phyloP scores from a whole-genome alignment of 257 asterid species.

The Solanum boliviense region DNA sequence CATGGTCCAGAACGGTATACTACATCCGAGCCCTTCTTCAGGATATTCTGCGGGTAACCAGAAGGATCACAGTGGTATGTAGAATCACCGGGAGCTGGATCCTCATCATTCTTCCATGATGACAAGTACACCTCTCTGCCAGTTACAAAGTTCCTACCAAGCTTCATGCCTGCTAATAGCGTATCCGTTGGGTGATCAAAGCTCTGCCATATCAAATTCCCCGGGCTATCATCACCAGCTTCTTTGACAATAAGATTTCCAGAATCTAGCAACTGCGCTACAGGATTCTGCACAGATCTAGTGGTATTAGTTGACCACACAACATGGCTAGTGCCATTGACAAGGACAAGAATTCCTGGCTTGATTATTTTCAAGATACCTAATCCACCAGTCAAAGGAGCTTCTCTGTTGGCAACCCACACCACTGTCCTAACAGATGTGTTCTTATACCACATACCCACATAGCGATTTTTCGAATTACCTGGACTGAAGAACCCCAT shows the following conservation, averaged over 20 bases:
- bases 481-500: constrained; percentile 20
- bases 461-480: background rate
- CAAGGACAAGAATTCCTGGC: constrained; percentile 9
- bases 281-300: background rate
- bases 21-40: background rate
- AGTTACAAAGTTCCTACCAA: background rate
- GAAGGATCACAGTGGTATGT: constrained; percentile 1
- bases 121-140: constrained; percentile 3
- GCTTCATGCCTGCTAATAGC: constrained; percentile 9
- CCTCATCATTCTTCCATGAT: constrained; percentile 25
- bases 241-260: constrained; percentile 26
- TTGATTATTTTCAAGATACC: constrained; percentile 3
- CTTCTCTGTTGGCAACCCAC: constrained; percentile 12
- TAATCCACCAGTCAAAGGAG: background rate
- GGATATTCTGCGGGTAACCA: constrained; percentile 15
- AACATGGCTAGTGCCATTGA: background rate
- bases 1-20: constrained; percentile 11
- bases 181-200: background rate
- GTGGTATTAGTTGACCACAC: constrained; percentile 11
- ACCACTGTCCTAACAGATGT: background rate
- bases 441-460: constrained; percentile 8
- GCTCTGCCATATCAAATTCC: background rate
- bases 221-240: background rate
- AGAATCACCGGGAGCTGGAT: constrained; percentile 30
- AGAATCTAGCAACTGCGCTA: constrained; percentile 3